Conservation (phyloP, 225 moss, liverwort and hornwort genomes). For the Anthoceros angustus region DNA sequence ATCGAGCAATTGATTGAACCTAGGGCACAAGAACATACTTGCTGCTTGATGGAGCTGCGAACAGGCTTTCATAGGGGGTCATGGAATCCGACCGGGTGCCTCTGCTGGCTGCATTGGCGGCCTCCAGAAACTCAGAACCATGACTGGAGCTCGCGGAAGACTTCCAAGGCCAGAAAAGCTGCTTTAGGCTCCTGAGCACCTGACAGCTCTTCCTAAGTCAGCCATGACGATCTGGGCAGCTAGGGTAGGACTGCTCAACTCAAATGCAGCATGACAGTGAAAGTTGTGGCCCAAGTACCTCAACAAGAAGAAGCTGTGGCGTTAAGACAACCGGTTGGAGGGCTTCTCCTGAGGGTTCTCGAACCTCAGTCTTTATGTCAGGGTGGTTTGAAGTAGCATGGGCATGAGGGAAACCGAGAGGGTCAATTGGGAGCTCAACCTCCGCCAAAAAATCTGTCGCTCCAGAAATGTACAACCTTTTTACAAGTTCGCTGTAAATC, state of each 20-base stretch:
- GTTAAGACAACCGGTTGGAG: conserved; percentile 27
- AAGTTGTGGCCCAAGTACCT: conserved; percentile 13
- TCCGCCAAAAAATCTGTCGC: conserved; percentile 52
- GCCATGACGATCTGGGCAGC: background rate
- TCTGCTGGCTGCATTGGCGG: conserved; percentile 70
- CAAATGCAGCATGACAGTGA: conserved; percentile 8
- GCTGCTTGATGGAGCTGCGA: conserved; percentile 40
- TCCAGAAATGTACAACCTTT: conserved; percentile 52
- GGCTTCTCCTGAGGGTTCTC: conserved; percentile 14
- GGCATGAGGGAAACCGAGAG: conserved; percentile 36
- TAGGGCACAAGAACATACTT: conserved; percentile 15
- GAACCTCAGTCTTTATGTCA: background rate
- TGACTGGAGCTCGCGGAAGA: conserved; percentile 50
- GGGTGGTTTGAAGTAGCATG: conserved; percentile 17
- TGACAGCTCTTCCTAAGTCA: background rate
- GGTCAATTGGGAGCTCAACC: conserved; percentile 26
- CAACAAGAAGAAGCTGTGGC: conserved; percentile 37
- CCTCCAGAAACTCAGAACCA: conserved; percentile 71
- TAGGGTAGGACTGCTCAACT: conserved; percentile 10
- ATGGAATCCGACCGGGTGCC: conserved; percentile 41
- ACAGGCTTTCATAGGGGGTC: conserved; percentile 41
- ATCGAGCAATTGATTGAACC: conserved; percentile 5
- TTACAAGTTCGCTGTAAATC: conserved; percentile 84
- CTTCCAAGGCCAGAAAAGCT: conserved; percentile 87
- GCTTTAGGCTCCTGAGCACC: conserved; percentile 28